phyloP scores from a whole-genome alignment of 208 protist genomes.

The Lotmaria passim region DNA sequence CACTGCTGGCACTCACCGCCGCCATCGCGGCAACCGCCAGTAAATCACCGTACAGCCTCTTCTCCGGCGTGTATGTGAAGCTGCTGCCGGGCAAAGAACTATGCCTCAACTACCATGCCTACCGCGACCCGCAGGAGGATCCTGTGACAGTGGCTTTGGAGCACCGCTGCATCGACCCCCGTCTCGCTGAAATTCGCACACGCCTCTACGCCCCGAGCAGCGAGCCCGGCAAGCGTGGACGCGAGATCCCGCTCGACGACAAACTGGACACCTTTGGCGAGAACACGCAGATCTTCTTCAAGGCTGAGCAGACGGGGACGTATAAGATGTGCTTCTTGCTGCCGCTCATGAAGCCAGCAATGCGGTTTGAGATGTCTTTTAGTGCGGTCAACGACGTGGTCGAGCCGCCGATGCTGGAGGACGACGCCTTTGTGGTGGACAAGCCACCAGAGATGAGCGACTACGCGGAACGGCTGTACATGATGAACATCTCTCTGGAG shows the following conservation, averaged over 20 bases:
- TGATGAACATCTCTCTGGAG: conserved; percentile 69
- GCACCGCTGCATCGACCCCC: conserved; percentile 66
- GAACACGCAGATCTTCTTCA: conserved; percentile 58
- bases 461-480: conserved; percentile 57
- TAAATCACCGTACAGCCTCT: conserved; percentile 10
- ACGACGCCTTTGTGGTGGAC: conserved; percentile 66
- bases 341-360: conserved; percentile 54
- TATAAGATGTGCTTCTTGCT: conserved; percentile 75
- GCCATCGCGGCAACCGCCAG: not conserved
- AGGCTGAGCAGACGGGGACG: conserved; percentile 60
- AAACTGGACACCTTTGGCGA: conserved; percentile 54
- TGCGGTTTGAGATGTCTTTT: conserved; percentile 74
- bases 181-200: conserved; percentile 52
- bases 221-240: conserved; percentile 33
- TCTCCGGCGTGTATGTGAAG: conserved; percentile 62
- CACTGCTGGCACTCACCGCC: conserved; percentile 7
- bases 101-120: conserved; percentile 69
- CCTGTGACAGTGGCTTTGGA: conserved; percentile 59
- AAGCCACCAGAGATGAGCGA: conserved; percentile 66
- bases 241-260: conserved; percentile 32
- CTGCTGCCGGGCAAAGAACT: conserved; percentile 69
- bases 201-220: conserved; percentile 53
- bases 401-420: conserved; percentile 50
- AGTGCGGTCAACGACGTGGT: conserved; percentile 62
- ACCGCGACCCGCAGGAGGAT: conserved; percentile 62